Base-by-base conservation (phyloP, 2,329 filamentous ascomycete species). In the Monosporascus sp. region DNA sequence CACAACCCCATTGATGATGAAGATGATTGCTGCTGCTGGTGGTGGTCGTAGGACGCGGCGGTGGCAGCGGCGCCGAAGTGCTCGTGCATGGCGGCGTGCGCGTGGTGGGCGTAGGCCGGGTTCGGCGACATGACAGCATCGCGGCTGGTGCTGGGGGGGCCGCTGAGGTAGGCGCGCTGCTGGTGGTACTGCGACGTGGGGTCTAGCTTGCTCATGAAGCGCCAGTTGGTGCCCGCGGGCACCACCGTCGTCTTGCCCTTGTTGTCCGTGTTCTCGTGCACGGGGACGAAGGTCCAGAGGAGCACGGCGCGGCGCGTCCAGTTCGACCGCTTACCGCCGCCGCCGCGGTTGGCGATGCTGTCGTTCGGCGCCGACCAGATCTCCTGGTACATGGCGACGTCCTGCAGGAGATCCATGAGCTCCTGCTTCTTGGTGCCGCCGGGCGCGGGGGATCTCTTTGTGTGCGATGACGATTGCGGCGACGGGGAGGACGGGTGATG, bases 381-480 rank as follows among this genome's bases (percentile, higher is more conserved):
- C 71, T 86, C 84, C 66, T 87, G 84, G 66, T 84, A 83, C 83
- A 86, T 86, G 65, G 81, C 81, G 46, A 86, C 82, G 66, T 80
- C 79, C 59, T 78, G 74, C 50, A 86, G 76, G 53, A 85, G 73
- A 44, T 84, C 80, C 62, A 80, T 79, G 22, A 67, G 67, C 17
- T 55, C 62, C 6, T 63, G 62, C 44, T 62, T 59, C 49, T 61
- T 62, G 16, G n/a, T 45, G 34, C 52, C 51, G 49, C 38, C 51
- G 6, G 60, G 34, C 52, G 17, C 17, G 7, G 38, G 17, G 38
- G 17, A 41, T 20, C 19, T 41, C 38, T 41, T 41, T 11, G 7
- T 2, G 17, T 41, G 38, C 38, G 17, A 20, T 11, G 17, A 20
- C 38, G 17, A 11, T 61, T 60, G 51, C 57, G 52, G 37, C 55